Evolutionary conservation across 2,329 filamentous ascomycete species (phyloP).

Genomic region (Microcyclospora pomicola): DNA sequence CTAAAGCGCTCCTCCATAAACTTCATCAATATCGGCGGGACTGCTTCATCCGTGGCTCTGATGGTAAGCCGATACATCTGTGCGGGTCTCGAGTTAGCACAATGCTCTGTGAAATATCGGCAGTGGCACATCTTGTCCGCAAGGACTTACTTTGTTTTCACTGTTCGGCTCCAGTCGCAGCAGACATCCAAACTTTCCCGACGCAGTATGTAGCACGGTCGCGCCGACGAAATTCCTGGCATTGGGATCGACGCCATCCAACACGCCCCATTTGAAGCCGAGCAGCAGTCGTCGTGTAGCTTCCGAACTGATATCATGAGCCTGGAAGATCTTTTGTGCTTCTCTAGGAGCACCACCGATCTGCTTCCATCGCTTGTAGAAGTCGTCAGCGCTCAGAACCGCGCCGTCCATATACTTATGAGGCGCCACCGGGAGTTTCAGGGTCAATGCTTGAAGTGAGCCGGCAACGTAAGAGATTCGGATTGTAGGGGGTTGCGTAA

Average conservation of each 20-base stretch:
- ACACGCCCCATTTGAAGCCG: conserved; percentile 78
- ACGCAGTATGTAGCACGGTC: conserved; percentile 70
- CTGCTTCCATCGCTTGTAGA: conserved; percentile 99
- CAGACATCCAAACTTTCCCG: conserved; percentile 87
- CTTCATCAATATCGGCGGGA: conserved; percentile 67
- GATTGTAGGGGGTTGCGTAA: conserved; percentile 75
- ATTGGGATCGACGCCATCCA: conserved; percentile 82
- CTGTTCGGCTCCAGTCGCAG: conserved; percentile 92
- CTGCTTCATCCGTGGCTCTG: conserved; percentile 79
- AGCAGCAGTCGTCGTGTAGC: conserved; percentile 62
- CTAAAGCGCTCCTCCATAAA: conserved; percentile 76
- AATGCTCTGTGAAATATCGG: too few relatives aligned
- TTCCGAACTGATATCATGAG: conserved; percentile 51
- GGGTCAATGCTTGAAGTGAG: conserved; percentile 77
- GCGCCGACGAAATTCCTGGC: conserved; percentile 86
- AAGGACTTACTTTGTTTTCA: conserved; percentile 59
- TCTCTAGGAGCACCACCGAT: conserved; percentile 82
- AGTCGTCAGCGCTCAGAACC: conserved; percentile 75
- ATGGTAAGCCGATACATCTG: conserved; percentile 95
- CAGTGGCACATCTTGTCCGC: conserved; percentile 5
- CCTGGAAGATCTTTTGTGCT: conserved; percentile 69
- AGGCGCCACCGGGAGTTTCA: conserved; percentile 75
- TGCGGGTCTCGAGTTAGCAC: not conserved
- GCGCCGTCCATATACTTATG: conserved; percentile 97
- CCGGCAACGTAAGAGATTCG: conserved; percentile 90